A percentile compares a stretch with the other conserved stretches of the same genome.
Evolutionary conservation across 2,329 filamentous ascomycete species (phyloP).

Genomic region (Penicillium sp.): DNA sequence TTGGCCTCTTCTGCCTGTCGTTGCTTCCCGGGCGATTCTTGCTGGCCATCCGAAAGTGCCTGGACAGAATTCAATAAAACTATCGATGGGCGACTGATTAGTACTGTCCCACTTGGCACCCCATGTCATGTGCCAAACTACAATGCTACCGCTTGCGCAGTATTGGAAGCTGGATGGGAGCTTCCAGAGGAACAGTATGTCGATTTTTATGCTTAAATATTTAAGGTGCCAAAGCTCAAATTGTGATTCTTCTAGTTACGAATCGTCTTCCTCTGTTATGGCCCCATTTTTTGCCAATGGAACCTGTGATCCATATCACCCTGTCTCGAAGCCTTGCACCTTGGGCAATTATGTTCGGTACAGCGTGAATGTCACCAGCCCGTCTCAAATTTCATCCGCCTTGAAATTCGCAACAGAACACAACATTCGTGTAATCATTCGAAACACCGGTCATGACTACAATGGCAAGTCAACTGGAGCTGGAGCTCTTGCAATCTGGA

Average conservation of each 20-base stretch:
- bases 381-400: constrained; percentile 24
- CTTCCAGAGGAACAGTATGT: constrained; percentile 48
- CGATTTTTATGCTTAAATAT: no score
- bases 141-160: constrained; percentile 46
- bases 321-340: constrained; percentile 27
- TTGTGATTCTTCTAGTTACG: constrained; percentile 52
- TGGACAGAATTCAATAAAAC: constrained; percentile 57
- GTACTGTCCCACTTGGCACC: constrained; percentile 54
- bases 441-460: constrained; percentile 45
- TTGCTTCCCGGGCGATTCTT: constrained; percentile 54
- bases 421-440: constrained; percentile 53
- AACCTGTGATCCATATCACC: constrained; percentile 46
- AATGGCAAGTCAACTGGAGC: constrained; percentile 52
- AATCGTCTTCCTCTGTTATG: constrained; percentile 49
- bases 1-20: constrained; percentile 37
- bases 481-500: constrained; percentile 45
- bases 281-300: constrained; percentile 39
- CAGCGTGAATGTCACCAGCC: constrained; percentile 35
- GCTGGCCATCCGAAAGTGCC: constrained; percentile 51
- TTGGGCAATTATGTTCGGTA: constrained; percentile 34
- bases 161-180: constrained; percentile 47
- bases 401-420: constrained; percentile 46
- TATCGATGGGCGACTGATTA: constrained; percentile 53
- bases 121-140: constrained; percentile 55
- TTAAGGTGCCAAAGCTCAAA: background rate